phyloP scores from a whole-genome alignment of 441 rosid species.

The Geranium incanum region DNA sequence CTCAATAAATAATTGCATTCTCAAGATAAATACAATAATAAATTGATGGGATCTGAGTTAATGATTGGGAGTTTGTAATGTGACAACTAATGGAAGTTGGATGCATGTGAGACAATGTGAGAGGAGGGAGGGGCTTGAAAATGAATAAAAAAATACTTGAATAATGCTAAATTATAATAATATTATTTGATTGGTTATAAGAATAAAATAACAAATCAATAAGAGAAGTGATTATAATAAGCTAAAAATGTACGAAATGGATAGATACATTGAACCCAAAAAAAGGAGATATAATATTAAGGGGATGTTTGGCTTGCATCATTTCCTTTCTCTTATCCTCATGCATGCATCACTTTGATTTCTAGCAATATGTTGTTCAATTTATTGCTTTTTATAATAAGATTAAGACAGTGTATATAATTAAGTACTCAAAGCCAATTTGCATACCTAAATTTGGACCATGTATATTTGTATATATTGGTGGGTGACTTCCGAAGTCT shows the following conservation, averaged over 20 bases:
- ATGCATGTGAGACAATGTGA: background rate
- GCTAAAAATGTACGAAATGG: conserved; percentile 11
- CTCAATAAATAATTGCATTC: too few species aligned
- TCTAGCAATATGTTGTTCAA: too few species aligned
- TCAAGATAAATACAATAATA: too few species aligned
- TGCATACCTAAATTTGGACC: background rate
- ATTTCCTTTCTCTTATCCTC: background rate
- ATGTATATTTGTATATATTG: too few species aligned
- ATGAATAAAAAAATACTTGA: background rate
- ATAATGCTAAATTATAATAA: too few species aligned
- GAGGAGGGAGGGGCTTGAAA: background rate
- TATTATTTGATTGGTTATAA: background rate
- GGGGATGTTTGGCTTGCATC: conserved; percentile 13
- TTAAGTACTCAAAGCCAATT: background rate
- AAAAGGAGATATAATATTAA: background rate
- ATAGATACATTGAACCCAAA: conserved; percentile 24
- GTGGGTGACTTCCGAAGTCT: too few species aligned
- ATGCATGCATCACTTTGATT: background rate
- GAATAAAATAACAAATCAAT: background rate
- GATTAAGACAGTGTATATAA: background rate
- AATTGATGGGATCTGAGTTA: background rate
- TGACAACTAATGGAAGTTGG: conserved; percentile 1
- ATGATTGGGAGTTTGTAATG: background rate
- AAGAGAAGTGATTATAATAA: background rate
- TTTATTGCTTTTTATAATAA: background rate